Evolutionary conservation across 1,139 yeast species (phyloP), one percentile per base, ranked within the genome.

Genomic region (Scheffersomyces insectosa): DNA sequence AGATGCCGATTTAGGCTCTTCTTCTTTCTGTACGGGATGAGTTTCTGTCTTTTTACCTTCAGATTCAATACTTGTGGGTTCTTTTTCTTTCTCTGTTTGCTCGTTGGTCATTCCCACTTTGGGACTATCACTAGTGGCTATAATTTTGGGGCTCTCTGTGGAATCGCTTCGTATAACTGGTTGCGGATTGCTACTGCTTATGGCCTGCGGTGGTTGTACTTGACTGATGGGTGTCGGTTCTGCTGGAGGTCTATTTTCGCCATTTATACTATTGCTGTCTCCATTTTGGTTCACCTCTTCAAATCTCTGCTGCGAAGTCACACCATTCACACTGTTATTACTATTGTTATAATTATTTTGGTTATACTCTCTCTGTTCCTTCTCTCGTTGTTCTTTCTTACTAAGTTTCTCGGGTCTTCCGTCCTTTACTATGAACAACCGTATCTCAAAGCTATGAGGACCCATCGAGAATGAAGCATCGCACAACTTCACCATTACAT

Each of bases 401-500:
- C 11, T 15, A 31, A 31, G 34, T 12, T 31, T 31, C 33, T 71
- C 76, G 0, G 75, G 64, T 28, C 80, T 51, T 15, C 83, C 96
- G 55, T 89, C 96, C 54, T 88, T 88, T 41, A 90, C 81, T 23
- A 90, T 84, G 62, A 88, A 93, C 37, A 93, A 63, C 48, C 95
- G 72, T 5, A 86, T 77, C 36, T 85, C 90, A 61, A 88, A 88
- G 0, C 70, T 66, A 64, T 93, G 99, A 0, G 97, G 97, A 0
- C 97, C 98, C 32, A 87, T 72, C 5, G 75, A 72, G 68, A 90
- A 65, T 1, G 72, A 67, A 44, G 91, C 82, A 53, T 91, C 97
- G 55, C 95, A 82, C 45, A 93, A 68, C 59, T 89, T 89, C 45
- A 89, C 87, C 97, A 91, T 90, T 42, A 84, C 84, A 52, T 93